Base-by-base conservation (phyloP, 2,329 filamentous ascomycete genomes). In the Pyrenophora teres region DNA sequence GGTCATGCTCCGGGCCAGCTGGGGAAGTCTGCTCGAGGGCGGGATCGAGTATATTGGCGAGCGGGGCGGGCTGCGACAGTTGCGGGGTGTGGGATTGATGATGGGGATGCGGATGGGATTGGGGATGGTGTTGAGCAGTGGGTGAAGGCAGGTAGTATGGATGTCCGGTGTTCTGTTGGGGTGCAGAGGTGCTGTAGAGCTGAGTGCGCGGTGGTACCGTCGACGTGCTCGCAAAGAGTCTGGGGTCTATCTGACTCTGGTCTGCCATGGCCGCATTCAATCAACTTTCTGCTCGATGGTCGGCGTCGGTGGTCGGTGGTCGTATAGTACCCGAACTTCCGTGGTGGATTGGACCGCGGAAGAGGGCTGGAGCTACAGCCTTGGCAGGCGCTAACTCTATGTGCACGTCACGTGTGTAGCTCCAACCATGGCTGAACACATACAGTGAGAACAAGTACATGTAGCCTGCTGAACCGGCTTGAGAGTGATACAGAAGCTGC, bases 91-190 rank as follows among this genome's bases (percentile, higher is more conserved):
- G 27, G 27, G 27, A 30, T 30, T 10, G 61, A 40, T 54, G 48
- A 32, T 43, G 40, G 35, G 44, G 5, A 16, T 52, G 43, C 23
- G 38, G 54, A 32, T 44, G 30, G 40, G 40, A 25, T n/a, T 50
- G 47, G 19, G 45, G 2, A 30, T 66, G 63, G 41, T 59, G 60
- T 46, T 68, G 63, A 30, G 59, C 6, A 4, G 50, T 43, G 16
- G 63, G 59, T 9, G 65, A 53, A 35, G 68, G 65, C 6, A 72
- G 65, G 52, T 72, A 73, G 60, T 72, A 72, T 16, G 69, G 70
- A 38, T 65, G 64, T 32, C 54, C 59, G 23, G 57, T 56, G 39
- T 50, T 39, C 15, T 59, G 65, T 54, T 63, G 64, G 15, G 63
- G 55, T 33, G 59, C 62, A 21, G 66, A 40, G 21, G 67, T 56